Conservation (phyloP, 1,284 basidiomycete genomes). For the Inonotus obliquus region DNA sequence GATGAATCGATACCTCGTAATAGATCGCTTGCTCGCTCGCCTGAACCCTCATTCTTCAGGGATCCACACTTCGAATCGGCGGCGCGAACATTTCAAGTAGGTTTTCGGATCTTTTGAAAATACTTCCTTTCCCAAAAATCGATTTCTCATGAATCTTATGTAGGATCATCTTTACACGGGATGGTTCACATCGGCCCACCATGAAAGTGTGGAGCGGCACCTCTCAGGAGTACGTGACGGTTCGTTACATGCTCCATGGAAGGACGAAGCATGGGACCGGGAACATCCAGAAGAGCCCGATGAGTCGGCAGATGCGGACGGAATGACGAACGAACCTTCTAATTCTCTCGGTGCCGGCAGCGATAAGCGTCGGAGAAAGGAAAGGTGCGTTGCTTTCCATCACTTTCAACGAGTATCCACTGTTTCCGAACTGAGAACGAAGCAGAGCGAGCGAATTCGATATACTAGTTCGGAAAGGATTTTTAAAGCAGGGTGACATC, state of each 20-base stretch:
- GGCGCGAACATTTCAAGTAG: conserved; percentile 45
- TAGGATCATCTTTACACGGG: conserved; percentile 49
- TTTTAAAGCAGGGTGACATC: conserved; percentile 48
- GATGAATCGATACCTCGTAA: background rate
- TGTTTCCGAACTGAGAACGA: background rate
- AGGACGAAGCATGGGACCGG: conserved; percentile 54
- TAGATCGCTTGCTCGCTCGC: background rate
- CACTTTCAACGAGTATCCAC: background rate
- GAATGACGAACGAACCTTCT: background rate
- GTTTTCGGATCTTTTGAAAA: background rate
- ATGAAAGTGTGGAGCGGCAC: conserved; percentile 39
- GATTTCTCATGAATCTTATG: too few species aligned
- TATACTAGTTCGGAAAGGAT: conserved; percentile 30
- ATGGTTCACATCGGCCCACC: conserved; percentile 44
- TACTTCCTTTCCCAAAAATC: background rate
- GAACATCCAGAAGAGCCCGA: conserved; percentile 31
- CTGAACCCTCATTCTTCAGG: conserved; percentile 40
- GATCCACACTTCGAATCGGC: conserved; percentile 51
- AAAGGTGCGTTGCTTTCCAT: background rate
- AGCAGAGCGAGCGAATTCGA: conserved; percentile 31
- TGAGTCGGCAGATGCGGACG: conserved; percentile 6
- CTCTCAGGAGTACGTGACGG: conserved; percentile 39
- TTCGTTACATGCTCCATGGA: conserved; percentile 49
- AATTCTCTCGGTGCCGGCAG: conserved; percentile 20
- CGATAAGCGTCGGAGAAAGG: conserved; percentile 21